Percentiles rank a stretch among this genome's conserved stretches.
These are phyloP conservation scores for Volvox reticuliferus DNA, from an alignment of 139 green algal genomes.

Conservation along the genomic window DNA sequence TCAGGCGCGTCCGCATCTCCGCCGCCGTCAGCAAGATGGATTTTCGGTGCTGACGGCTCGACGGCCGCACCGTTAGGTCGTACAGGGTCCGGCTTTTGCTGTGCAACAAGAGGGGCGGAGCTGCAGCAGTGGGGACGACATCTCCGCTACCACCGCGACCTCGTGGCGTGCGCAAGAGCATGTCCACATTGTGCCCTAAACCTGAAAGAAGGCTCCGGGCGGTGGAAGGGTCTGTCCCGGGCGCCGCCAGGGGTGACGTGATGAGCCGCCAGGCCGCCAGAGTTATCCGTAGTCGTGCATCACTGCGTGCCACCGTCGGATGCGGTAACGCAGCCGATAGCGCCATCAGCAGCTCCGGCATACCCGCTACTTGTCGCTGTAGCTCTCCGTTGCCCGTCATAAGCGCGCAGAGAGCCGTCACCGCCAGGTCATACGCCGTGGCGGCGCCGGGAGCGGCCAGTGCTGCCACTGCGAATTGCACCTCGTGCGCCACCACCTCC, in stretches of 20 bases:
- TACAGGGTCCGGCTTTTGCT: not conserved
- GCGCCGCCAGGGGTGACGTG: constrained; percentile 35
- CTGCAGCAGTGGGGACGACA: not conserved
- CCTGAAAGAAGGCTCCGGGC: not conserved
- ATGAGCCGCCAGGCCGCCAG: constrained; percentile 37
- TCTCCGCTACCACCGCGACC: not conserved
- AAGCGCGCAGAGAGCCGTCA: constrained; percentile 41
- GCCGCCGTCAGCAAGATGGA: constrained; percentile 3
- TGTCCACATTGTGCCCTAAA: not conserved
- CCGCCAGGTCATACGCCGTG: not conserved
- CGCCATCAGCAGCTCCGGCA: constrained; percentile 22
- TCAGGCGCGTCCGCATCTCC: not conserved
- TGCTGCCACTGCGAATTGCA: constrained; percentile 1
- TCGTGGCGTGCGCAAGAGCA: not conserved
- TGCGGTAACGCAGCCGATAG: constrained; percentile 12
- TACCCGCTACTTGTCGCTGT: not conserved
- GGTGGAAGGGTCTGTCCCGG: not conserved
- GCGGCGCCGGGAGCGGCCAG: not conserved
- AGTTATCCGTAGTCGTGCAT: not conserved
- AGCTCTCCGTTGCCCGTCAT: not conserved
- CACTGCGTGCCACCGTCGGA: not conserved
- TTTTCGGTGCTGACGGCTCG: not conserved
- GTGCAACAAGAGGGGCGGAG: not conserved
- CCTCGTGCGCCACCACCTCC: constrained; percentile 24
- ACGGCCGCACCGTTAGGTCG: not conserved